These are phyloP conservation scores for Penicillium verrucosum DNA, from an alignment of 2,329 filamentous ascomycete genomes.

Conservation along the genomic window DNA sequence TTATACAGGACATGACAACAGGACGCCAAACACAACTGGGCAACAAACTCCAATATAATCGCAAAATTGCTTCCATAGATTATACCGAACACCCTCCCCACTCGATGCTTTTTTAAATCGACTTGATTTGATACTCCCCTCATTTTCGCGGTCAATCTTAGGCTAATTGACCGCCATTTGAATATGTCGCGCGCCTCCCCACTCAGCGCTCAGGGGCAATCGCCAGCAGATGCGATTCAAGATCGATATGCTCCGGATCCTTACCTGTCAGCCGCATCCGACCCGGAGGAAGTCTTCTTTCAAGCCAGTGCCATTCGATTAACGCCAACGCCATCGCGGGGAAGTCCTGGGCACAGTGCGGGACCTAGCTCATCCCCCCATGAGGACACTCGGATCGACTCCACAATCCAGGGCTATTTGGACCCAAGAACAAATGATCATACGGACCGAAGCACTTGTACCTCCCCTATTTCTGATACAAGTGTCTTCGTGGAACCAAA, in stretches of 20 bases:
- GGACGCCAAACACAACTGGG: not conserved
- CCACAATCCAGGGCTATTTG: constrained; percentile 13
- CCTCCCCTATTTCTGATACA: constrained; percentile 9
- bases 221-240: constrained; percentile 29
- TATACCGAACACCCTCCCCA: not conserved
- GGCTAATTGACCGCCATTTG: not conserved
- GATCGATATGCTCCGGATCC: constrained; percentile 36
- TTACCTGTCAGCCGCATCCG: constrained; percentile 39
- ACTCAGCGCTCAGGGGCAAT: constrained; percentile 18
- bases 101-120: not conserved
- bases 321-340: constrained; percentile 30
- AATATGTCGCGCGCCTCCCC: constrained; percentile 26
- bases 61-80: not conserved
- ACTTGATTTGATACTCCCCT: not conserved
- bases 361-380: constrained; percentile 15
- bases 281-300: constrained; percentile 39
- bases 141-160: not conserved
- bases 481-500: constrained; percentile 16
- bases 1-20: not conserved
- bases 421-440: constrained; percentile 11
- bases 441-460: constrained; percentile 6
- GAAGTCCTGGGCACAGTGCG: constrained; percentile 16
- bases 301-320: constrained; percentile 32
- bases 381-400: constrained; percentile 15
- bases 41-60: not conserved